phyloP scores from a whole-genome alignment of 345 rosid genomes.

The Moricandia moricandioides region DNA sequence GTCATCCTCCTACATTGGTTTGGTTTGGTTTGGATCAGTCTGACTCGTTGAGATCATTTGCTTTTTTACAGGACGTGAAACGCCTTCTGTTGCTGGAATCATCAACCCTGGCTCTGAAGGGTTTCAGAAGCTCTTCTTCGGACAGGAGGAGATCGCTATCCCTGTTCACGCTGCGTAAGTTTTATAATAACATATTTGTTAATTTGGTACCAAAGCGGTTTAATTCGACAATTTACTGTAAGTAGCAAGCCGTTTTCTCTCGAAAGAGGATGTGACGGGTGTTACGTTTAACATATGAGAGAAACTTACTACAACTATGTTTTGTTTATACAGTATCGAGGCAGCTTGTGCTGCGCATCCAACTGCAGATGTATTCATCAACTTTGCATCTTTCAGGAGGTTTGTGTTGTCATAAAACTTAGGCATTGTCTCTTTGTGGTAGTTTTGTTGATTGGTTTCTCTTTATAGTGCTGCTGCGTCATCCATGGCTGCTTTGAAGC shows the following conservation, averaged over 20 bases:
- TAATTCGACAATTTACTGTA: too few relatives aligned
- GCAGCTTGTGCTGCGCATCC: conserved; percentile 94
- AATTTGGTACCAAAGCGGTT: too few relatives aligned
- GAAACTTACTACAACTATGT: too few relatives aligned
- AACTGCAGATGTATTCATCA: conserved; percentile 94
- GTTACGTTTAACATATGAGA: too few relatives aligned
- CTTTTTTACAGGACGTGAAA: conserved; percentile 67
- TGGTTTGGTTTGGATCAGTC: background rate
- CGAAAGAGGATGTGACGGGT: too few relatives aligned
- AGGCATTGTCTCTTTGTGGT: conserved; percentile 2
- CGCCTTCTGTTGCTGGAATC: conserved; percentile 97
- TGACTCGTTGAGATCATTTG: background rate
- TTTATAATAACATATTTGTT: too few relatives aligned
- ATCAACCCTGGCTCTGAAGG: conserved; percentile 96
- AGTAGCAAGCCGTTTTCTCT: too few relatives aligned
- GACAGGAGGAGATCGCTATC: conserved; percentile 98
- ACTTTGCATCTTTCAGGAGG: conserved; percentile 98
- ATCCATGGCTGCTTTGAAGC: conserved; percentile 91
- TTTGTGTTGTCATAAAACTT: conserved; percentile 21
- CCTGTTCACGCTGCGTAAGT: conserved; percentile 91
- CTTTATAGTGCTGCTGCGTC: conserved; percentile 62
- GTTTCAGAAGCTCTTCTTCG: conserved; percentile 93
- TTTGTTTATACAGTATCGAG: conserved; percentile 57
- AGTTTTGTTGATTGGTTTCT: background rate
- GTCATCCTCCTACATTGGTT: background rate